These are phyloP conservation scores for Calonectria honghensis DNA, from an alignment of 2,329 filamentous ascomycete genomes.

Conservation along the genomic window DNA sequence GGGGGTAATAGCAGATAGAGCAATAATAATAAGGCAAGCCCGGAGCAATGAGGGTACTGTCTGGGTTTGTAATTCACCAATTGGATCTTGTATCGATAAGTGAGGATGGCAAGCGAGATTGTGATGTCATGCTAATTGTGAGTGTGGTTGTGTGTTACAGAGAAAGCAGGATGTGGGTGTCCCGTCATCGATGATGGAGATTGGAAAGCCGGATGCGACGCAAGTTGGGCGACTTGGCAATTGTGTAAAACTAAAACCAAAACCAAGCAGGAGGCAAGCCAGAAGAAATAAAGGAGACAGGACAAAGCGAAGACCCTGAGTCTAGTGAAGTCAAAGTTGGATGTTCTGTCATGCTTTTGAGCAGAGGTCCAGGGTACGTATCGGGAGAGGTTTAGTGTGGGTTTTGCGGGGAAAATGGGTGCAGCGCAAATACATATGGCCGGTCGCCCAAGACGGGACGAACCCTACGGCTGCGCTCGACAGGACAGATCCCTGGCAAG, in stretches of 20 bases:
- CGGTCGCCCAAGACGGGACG: conserved; percentile 18
- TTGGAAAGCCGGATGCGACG: not conserved
- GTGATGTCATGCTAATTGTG: not conserved
- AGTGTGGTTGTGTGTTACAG: not conserved
- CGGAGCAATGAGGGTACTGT: not conserved
- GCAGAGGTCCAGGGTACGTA: conserved; percentile 28
- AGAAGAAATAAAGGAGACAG: not conserved
- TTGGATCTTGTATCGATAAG: not conserved
- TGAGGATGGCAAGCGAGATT: not conserved
- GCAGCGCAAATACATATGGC: conserved; percentile 1
- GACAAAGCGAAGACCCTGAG: not conserved
- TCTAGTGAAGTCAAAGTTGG: conserved; percentile 23
- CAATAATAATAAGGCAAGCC: conserved; percentile 8
- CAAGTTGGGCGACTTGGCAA: not conserved
- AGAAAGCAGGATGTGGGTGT: not conserved
- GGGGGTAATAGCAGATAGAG: conserved; percentile 1
- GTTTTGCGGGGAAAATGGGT: conserved; percentile 26
- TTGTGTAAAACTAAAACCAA: not conserved
- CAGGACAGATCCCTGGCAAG: conserved; percentile 17
- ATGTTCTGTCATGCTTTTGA: conserved; percentile 9
- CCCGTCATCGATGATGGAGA: conserved; percentile 4
- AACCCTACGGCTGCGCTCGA: conserved; percentile 8
- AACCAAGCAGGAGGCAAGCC: not conserved
- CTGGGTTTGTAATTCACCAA: conserved; percentile 6
- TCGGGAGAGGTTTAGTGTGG: conserved; percentile 23